These are phyloP conservation scores for Rhodotorula taiwanensis DNA, from an alignment of 768 basidiomycete genomes.

Conservation along the genomic window DNA sequence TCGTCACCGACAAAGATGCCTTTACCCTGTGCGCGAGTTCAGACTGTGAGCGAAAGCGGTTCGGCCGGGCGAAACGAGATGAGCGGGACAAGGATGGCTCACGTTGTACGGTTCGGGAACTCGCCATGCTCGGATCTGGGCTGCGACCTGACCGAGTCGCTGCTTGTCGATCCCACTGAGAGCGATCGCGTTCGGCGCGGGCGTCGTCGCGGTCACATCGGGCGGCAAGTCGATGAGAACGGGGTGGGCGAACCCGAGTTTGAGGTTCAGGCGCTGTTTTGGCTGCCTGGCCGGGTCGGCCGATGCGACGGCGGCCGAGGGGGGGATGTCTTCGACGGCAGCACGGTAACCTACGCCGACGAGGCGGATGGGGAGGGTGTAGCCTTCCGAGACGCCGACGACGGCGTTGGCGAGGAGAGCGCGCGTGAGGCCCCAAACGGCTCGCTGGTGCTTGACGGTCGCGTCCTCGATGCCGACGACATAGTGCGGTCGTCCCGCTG, in stretches of 20 bases:
- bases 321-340: slow-evolving; percentile 70
- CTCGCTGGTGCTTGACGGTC: slow-evolving; percentile 55
- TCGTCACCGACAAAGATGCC: slow-evolving; percentile 93
- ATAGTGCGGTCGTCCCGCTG: too few relatives aligned
- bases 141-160: slow-evolving; percentile 75
- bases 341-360: slow-evolving; percentile 95
- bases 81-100: not conserved
- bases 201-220: slow-evolving; percentile 72
- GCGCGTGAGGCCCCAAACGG: slow-evolving; percentile 92
- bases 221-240: slow-evolving; percentile 74
- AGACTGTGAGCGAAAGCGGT: not conserved
- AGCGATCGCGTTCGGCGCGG: slow-evolving; percentile 73
- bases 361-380: slow-evolving; percentile 71
- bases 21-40: slow-evolving; percentile 47
- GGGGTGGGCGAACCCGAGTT: slow-evolving; percentile 84
- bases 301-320: not conserved
- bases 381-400: slow-evolving; percentile 80
- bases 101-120: slow-evolving; percentile 94
- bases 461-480: slow-evolving; percentile 16
- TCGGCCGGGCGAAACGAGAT: not conserved
- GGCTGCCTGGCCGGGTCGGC: not conserved
- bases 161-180: slow-evolving; percentile 83
- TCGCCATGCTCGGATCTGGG: slow-evolving; percentile 71
- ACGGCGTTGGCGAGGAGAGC: slow-evolving; percentile 85
- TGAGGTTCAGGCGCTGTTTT: slow-evolving; percentile 62